Evolutionary conservation across 202 grass and related monocot genomes (phyloP), one percentile per base, ranked within the genome.

Genomic region (Hordeum pubiflorum): DNA sequence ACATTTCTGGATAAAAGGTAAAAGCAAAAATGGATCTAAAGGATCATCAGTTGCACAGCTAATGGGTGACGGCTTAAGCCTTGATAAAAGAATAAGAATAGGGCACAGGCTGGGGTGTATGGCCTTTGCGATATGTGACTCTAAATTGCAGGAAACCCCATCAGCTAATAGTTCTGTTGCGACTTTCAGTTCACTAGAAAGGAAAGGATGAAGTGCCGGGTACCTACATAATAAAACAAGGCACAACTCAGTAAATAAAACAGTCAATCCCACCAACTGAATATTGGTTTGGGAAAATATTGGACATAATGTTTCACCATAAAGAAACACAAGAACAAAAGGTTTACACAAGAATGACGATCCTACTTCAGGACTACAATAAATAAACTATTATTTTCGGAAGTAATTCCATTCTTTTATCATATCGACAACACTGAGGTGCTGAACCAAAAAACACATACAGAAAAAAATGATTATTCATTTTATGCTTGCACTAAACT

Each of bases 31-130:
- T n/a, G 95, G 95, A 66, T 98, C 95, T 64, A 98, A 87, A 69
- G 84, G 64, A 91, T 93, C 92, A 75, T 94, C 90, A 75, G 82
- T 78, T 87, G 80, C 86, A 67, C 77, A 83, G 81, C 90, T 95
- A 74, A 94, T 85, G 71, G 86, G 84, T 9, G 92, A 95, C 10
- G 95, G 95, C 56, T 98, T 98, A 31, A 98, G 84, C 48, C 90
- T 94, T 72, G 90, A 93, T 78, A 98, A 78, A 78, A 98, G 88
- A 84, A 98, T 98, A 83, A 98, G 92, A 88, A 98, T 93, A 9
- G 95, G 95, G 29, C 95, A 98, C 58, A 98, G 60, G 69, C 92
- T 98, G 87, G 95, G 95, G 76, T 94, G 95, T 89, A 98, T 89
- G 31, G 77, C 90, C 88, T 94, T 98, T 78, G 80, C 86, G 79